Percentiles rank a stretch among this genome's conserved stretches.
Evolutionary conservation across 164 flowering plant species (phyloP).

Genomic region (Saururus chinensis): DNA sequence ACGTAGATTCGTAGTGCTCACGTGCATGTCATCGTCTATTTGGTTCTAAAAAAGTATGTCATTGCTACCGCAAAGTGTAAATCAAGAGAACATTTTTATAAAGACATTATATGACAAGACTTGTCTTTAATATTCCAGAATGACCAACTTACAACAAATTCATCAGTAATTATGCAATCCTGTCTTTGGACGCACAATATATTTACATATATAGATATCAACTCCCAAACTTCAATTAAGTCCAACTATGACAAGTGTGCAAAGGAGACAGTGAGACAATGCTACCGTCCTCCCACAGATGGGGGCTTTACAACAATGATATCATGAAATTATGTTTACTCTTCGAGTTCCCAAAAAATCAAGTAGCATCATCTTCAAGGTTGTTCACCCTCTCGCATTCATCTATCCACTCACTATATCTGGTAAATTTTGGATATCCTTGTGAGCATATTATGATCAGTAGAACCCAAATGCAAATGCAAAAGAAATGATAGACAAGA

Average conservation of each 20-base stretch:
- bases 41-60: too few relatives aligned
- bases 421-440: slow-evolving; percentile 10
- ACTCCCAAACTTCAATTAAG: not conserved
- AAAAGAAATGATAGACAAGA: not conserved
- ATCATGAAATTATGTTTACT: not conserved
- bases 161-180: too few relatives aligned
- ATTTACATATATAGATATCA: too few relatives aligned
- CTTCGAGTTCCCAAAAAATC: not conserved
- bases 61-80: too few relatives aligned
- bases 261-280: not conserved
- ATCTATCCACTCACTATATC: slow-evolving; percentile 72
- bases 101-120: too few relatives aligned
- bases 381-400: slow-evolving; percentile 59
- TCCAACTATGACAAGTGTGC: not conserved
- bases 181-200: too few relatives aligned
- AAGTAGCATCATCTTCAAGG: slow-evolving; percentile 38
- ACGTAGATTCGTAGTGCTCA: too few relatives aligned
- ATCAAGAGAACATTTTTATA: too few relatives aligned
- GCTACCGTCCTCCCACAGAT: not conserved
- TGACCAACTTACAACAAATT: too few relatives aligned
- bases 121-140: too few relatives aligned
- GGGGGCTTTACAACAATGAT: not conserved
- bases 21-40: too few relatives aligned
- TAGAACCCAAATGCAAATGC: not conserved
- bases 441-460: not conserved